Evolutionary conservation across 1,139 yeast genomes (phyloP), one percentile per base, ranked within the genome.

Genomic region (Geotrichum macrosporum): DNA sequence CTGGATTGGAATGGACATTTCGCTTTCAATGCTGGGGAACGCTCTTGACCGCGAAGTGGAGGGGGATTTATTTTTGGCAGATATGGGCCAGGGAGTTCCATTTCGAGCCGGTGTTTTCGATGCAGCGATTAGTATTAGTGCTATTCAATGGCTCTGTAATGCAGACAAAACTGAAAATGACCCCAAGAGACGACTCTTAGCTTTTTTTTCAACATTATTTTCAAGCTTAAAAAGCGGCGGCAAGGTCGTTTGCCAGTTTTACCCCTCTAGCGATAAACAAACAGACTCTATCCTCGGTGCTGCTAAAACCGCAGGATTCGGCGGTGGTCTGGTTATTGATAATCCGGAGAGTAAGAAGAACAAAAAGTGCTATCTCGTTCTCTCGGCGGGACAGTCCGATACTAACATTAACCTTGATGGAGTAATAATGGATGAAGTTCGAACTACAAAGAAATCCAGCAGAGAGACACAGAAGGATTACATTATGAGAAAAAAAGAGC

Each of bases 1-100:
- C 51, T 92, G 98, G 98, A 70, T 87, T 27, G 99, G 99, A 2
- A 81, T 92, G 89, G 99, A 92, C 67, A 92, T 92, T 47, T 80
- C 97, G 0, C 94, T 97, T 0, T 81, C 89, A 46, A 92, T 92
- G 99, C 74, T 92, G 59, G 96, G 96, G 1, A 85, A 94, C 2
- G 98, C 95, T 0, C 68, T 92, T 39, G 95, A 89, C 59, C 74
- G 96, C 61, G 95, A 84, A 36, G 83, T 87, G 16, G 96, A 86
- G 50, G 99, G 99, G 5, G 99, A 92, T 65, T 68, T 92, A 54
- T 82, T 94, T 63, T 70, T 89, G 50, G 82, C 87, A 35, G 99
- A 92, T 70, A 84, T 92, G 74, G 99, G 99, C 35, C 75, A 76
- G 51, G 98, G 98, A 21, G 75, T 94, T 3, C 98, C 98, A 5